Evolutionary conservation across 768 basidiomycete genomes (phyloP).

Genomic region (Galerina marginata): DNA sequence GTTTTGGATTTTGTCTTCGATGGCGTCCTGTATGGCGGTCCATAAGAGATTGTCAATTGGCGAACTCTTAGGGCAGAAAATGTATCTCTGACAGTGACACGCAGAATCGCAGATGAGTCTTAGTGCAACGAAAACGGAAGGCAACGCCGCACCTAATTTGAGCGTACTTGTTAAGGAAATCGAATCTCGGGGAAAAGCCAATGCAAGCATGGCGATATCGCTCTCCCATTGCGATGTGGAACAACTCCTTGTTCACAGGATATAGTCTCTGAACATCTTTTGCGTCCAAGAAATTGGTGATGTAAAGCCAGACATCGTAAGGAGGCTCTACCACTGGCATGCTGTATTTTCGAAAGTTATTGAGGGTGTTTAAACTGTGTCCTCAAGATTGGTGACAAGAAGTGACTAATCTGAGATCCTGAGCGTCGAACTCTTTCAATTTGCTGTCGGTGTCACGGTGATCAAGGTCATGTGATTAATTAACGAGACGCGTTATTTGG

Average conservation of each 20-base stretch:
- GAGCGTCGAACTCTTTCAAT: no score
- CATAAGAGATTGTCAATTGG: neutral
- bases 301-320: conserved; percentile 9
- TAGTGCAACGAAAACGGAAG: neutral
- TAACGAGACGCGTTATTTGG: no score
- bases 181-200: neutral
- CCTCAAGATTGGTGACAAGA: no score
- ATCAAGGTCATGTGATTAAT: no score
- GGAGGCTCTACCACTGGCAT: neutral
- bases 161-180: neutral
- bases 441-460: no score
- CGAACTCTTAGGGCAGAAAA: neutral
- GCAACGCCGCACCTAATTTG: neutral
- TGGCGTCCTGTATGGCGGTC: neutral
- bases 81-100: neutral
- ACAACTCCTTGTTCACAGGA: neutral
- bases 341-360: no score
- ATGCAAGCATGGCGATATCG: neutral
- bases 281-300: conserved; percentile 5
- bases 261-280: neutral
- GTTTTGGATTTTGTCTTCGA: neutral
- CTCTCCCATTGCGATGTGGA: conserved; percentile 9
- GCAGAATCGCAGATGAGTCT: neutral
- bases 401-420: no score
- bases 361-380: no score